Evolutionary conservation across 2,329 filamentous ascomycete species (phyloP).

Genomic region (Sporothrix pallida): DNA sequence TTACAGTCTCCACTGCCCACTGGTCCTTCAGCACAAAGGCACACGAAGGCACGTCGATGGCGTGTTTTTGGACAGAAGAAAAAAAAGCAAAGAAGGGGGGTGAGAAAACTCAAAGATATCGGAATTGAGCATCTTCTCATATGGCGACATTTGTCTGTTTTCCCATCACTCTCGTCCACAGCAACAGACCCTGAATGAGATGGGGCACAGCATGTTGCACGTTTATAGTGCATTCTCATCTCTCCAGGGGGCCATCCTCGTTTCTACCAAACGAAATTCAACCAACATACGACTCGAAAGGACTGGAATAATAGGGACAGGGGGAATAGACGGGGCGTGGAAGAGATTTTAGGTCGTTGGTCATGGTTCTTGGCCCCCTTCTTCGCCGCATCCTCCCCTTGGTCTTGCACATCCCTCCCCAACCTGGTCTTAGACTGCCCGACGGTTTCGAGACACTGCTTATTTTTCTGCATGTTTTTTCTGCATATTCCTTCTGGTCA

Average conservation of each 20-base stretch:
- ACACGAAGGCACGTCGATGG: slow-evolving; percentile 7
- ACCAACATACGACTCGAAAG: slow-evolving; percentile 1
- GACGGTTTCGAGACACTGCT: neutral
- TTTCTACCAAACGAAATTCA: neutral
- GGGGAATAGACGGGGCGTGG: neutral
- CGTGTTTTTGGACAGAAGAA: neutral
- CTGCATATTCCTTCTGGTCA: neutral
- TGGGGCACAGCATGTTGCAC: slow-evolving; percentile 4
- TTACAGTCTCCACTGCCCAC: neutral
- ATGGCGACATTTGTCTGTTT: neutral
- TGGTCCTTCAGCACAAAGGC: neutral
- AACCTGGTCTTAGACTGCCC: slow-evolving; percentile 1
- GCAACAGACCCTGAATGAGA: neutral
- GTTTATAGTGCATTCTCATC: slow-evolving; percentile 9
- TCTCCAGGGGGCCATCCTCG: slow-evolving; percentile 2
- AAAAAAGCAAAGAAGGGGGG: neutral
- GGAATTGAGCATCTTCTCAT: neutral
- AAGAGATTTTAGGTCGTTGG: neutral
- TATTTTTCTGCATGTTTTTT: neutral
- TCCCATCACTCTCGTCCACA: neutral
- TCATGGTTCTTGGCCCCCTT: neutral
- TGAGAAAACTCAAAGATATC: neutral
- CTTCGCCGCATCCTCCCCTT: neutral
- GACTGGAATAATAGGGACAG: no score
- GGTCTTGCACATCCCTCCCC: slow-evolving; percentile 17